These are phyloP conservation scores for Neocucurbitaria cava DNA, from an alignment of 2,329 filamentous ascomycete genomes.

Conservation along the genomic window DNA sequence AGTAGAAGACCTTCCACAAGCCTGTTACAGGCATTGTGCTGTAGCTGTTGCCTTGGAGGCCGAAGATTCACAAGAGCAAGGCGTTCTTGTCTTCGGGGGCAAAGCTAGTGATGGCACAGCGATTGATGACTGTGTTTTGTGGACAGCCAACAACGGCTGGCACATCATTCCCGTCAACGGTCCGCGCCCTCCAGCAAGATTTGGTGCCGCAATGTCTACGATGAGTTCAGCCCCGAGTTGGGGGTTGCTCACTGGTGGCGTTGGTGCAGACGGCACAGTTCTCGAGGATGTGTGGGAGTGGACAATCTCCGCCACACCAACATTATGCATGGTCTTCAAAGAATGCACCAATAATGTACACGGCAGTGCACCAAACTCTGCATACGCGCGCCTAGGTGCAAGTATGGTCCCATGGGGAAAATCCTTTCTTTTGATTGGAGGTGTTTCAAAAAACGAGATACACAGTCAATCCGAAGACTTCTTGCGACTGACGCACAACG, in stretches of 20 bases:
- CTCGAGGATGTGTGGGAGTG: slow-evolving; percentile 70
- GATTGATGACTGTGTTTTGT: slow-evolving; percentile 52
- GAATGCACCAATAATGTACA: slow-evolving; percentile 37
- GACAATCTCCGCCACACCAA: slow-evolving; percentile 53
- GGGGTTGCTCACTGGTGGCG: slow-evolving; percentile 77
- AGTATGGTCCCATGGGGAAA: slow-evolving; percentile 55
- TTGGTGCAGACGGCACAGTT: slow-evolving; percentile 69
- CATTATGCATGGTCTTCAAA: slow-evolving; percentile 33
- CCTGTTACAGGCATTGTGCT: slow-evolving; percentile 78
- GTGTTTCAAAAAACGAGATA: slow-evolving; percentile 50
- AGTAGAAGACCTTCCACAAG: slow-evolving; percentile 69
- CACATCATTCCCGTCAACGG: slow-evolving; percentile 49
- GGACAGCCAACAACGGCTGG: slow-evolving; percentile 62
- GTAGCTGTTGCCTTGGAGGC: slow-evolving; percentile 53
- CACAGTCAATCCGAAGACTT: slow-evolving; percentile 37
- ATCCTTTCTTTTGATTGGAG: slow-evolving; percentile 61
- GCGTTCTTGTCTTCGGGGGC: slow-evolving; percentile 56
- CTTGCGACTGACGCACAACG: slow-evolving; percentile 29
- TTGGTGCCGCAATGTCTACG: slow-evolving; percentile 63
- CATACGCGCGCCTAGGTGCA: slow-evolving; percentile 59
- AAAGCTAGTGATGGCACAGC: slow-evolving; percentile 52
- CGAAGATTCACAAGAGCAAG: slow-evolving; percentile 52
- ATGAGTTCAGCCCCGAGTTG: slow-evolving; percentile 47
- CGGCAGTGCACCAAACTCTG: slow-evolving; percentile 22
- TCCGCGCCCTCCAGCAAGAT: slow-evolving; percentile 57